Evolutionary conservation across 495 filamentous ascomycete species (phyloP).

Genomic region (Penicillium coprophilum): DNA sequence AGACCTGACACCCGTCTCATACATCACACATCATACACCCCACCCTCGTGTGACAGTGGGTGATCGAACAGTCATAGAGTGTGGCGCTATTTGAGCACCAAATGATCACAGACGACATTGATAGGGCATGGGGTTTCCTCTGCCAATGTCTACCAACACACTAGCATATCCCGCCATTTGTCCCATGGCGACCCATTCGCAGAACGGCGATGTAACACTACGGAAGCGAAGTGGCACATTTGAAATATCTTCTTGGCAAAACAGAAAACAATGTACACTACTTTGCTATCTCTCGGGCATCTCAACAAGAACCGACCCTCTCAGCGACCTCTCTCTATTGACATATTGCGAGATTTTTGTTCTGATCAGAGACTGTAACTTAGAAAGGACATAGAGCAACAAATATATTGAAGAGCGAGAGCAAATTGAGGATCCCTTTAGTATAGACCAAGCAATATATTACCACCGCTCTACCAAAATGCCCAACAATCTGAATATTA

Average conservation of each 20-base stretch:
- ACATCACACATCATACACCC: neutral
- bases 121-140: neutral
- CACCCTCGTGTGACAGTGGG: neutral
- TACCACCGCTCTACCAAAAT: neutral
- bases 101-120: neutral
- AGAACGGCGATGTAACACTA: neutral
- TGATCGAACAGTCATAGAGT: neutral
- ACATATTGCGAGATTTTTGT: neutral
- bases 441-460: neutral
- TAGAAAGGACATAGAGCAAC: neutral
- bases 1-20: neutral
- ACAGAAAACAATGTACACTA: neutral
- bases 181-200: neutral
- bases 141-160: neutral
- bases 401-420: neutral
- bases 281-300: neutral
- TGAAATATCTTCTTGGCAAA: neutral
- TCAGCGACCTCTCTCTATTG: neutral
- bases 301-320: neutral
- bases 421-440: neutral
- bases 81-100: neutral
- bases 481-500: neutral
- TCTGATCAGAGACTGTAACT: neutral
- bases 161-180: neutral
- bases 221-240: neutral